Percentiles rank a stretch among this genome's conserved stretches.
Conservation (phyloP, 768 basidiomycete genomes). For the Hygrophoropsis aurantiaca region DNA sequence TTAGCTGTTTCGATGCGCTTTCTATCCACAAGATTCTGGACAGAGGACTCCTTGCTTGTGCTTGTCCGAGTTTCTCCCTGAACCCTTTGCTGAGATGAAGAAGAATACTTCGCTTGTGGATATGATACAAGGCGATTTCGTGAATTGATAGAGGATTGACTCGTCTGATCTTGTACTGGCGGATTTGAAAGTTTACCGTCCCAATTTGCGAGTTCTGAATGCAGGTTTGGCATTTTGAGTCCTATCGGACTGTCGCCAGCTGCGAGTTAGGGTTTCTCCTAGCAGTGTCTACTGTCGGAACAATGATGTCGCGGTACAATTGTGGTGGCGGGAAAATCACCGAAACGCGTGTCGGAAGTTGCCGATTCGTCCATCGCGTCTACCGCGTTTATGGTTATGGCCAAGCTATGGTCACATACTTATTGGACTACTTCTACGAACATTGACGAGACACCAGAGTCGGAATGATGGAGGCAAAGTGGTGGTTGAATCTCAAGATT, state of each 20-base stretch:
- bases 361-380: not conserved
- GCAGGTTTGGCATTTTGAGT: conserved; percentile 13
- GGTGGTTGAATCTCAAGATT: too few relatives aligned
- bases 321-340: not conserved
- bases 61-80: not conserved
- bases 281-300: not conserved
- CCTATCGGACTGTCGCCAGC: not conserved
- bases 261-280: not conserved
- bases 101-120: conserved; percentile 8
- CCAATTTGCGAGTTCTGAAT: conserved; percentile 16
- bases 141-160: not conserved
- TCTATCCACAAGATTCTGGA: not conserved
- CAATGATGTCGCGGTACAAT: not conserved
- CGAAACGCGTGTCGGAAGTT: conserved; percentile 11
- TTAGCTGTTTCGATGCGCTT: conserved; percentile 10
- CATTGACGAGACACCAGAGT: too few relatives aligned
- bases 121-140: conserved; percentile 5
- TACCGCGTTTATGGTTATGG: too few relatives aligned
- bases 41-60: not conserved
- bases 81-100: not conserved
- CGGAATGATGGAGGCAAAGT: too few relatives aligned
- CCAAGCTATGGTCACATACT: too few relatives aligned
- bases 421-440: too few relatives aligned
- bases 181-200: conserved; percentile 12
- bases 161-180: conserved; percentile 2